Evolutionary conservation across 1,139 yeast genomes (phyloP).

Genomic region (Sugiyamaella xylanicola): DNA sequence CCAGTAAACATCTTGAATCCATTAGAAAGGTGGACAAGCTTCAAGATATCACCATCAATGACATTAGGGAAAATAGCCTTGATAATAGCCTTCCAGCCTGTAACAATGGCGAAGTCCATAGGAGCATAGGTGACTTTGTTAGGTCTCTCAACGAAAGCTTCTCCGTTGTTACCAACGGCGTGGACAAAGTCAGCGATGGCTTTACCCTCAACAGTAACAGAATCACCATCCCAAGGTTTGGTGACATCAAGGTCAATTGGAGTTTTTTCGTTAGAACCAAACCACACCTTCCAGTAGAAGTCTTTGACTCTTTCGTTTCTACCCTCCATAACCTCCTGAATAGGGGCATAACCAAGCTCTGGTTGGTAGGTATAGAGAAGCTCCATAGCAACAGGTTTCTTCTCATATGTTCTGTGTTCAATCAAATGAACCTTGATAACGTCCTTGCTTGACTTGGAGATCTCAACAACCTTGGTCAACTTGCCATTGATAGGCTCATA

Average conservation of each 20-base stretch:
- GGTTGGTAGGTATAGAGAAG: constrained; percentile 80
- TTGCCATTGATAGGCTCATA: constrained; percentile 75
- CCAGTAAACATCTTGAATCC: constrained; percentile 94
- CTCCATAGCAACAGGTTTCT: constrained; percentile 70
- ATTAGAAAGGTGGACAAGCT: constrained; percentile 91
- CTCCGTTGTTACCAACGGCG: constrained; percentile 96
- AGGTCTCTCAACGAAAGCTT: constrained; percentile 87
- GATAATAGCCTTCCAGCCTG: constrained; percentile 98
- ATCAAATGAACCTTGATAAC: constrained; percentile 71
- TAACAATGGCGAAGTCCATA: constrained; percentile 98
- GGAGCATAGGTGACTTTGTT: constrained; percentile 90
- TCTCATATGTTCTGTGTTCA: constrained; percentile 86
- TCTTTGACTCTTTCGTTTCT: constrained; percentile 92
- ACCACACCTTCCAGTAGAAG: constrained; percentile 98
- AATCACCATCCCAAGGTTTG: constrained; percentile 67
- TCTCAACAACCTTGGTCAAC: constrained; percentile 65
- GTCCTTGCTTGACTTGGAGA: constrained; percentile 49
- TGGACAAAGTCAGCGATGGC: constrained; percentile 92
- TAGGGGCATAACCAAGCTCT: constrained; percentile 91
- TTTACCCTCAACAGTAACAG: constrained; percentile 68
- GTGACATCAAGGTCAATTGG: constrained; percentile 62
- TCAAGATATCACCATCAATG: constrained; percentile 94
- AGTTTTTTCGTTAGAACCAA: constrained; percentile 62
- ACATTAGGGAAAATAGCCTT: constrained; percentile 94
- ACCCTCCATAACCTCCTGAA: constrained; percentile 83